Evolutionary conservation across 352 stramenopile genomes (phyloP).

Genomic region (Phytophthora colocasiae): DNA sequence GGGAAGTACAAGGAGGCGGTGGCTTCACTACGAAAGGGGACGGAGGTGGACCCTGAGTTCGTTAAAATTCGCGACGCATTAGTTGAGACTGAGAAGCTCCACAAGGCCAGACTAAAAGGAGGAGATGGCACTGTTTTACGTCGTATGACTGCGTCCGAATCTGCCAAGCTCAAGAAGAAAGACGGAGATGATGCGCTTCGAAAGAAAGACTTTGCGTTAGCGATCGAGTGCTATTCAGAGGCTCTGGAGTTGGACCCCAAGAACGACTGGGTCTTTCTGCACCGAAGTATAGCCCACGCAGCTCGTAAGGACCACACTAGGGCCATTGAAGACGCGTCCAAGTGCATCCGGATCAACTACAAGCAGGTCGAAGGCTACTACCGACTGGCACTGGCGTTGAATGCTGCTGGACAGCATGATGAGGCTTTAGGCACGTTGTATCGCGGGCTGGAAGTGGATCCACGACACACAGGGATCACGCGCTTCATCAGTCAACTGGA

Average conservation of each 20-base stretch:
- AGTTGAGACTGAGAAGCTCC: conserved; percentile 53
- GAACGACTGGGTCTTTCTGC: conserved; percentile 64
- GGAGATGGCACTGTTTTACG: conserved; percentile 17
- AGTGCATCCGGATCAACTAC: conserved; percentile 71
- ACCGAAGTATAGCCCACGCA: conserved; percentile 58
- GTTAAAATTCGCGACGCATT: conserved; percentile 66
- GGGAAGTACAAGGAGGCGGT: conserved; percentile 79
- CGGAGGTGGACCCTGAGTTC: conserved; percentile 79
- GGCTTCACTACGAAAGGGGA: conserved; percentile 65
- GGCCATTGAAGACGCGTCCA: conserved; percentile 61
- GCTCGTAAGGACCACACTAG: conserved; percentile 44
- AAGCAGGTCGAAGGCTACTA: conserved; percentile 67
- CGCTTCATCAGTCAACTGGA: conserved; percentile 62
- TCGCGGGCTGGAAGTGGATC: conserved; percentile 59
- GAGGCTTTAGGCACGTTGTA: conserved; percentile 65
- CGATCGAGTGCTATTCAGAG: conserved; percentile 57
- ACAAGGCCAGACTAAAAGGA: conserved; percentile 28
- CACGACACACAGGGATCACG: conserved; percentile 46
- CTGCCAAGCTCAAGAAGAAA: conserved; percentile 40
- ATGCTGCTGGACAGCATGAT: conserved; percentile 52
- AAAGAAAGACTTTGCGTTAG: conserved; percentile 57
- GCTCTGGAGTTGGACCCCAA: conserved; percentile 54
- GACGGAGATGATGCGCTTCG: conserved; percentile 58
- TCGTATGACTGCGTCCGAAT: conserved; percentile 40
- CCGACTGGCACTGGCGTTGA: conserved; percentile 52